Percentiles rank a stretch among this genome's conserved stretches.
These are phyloP conservation scores for Guyanaporus albipodus DNA, from an alignment of 768 basidiomycete genomes.

Conservation along the genomic window DNA sequence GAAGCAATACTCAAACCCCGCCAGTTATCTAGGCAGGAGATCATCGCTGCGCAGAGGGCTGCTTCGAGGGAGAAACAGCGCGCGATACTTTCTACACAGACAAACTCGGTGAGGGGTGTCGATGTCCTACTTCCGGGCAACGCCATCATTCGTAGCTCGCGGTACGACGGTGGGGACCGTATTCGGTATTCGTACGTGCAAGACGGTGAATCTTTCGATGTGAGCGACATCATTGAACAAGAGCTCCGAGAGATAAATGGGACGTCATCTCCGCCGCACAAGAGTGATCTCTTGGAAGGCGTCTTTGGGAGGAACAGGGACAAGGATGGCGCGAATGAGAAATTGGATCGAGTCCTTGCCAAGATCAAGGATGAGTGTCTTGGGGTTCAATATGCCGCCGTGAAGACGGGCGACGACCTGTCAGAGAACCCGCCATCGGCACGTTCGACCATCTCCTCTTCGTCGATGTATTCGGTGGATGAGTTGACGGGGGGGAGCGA, in stretches of 20 bases:
- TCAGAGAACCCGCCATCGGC: slow-evolving; percentile 28
- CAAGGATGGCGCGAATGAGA: slow-evolving; percentile 61
- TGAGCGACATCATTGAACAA: slow-evolving; percentile 89
- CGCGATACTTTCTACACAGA: slow-evolving; percentile 79
- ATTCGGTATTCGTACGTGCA: slow-evolving; percentile 95
- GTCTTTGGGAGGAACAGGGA: slow-evolving; percentile 57
- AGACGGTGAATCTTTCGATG: slow-evolving; percentile 89
- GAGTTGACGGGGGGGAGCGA: slow-evolving; percentile 25
- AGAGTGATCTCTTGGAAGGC: slow-evolving; percentile 65
- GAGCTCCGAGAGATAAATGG: slow-evolving; percentile 64
- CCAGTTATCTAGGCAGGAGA: slow-evolving; percentile 69
- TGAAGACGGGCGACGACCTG: slow-evolving; percentile 6
- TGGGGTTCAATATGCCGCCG: slow-evolving; percentile 26
- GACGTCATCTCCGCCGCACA: slow-evolving; percentile 23
- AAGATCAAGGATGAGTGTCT: slow-evolving; percentile 68
- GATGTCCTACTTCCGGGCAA: slow-evolving; percentile 86
- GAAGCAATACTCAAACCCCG: slow-evolving; percentile 34
- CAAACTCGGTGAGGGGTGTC: slow-evolving; percentile 81
- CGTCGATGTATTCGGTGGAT: slow-evolving; percentile 59
- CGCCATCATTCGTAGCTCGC: slow-evolving; percentile 78
- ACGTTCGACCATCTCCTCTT: slow-evolving; percentile 29
- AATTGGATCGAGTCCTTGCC: slow-evolving; percentile 67
- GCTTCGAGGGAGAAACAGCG: slow-evolving; percentile 82
- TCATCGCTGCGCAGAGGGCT: slow-evolving; percentile 90
- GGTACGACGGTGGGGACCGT: slow-evolving; percentile 63